Evolutionary conservation across 1,139 yeast species (phyloP).

Genomic region (Blastobotrys serpentis): DNA sequence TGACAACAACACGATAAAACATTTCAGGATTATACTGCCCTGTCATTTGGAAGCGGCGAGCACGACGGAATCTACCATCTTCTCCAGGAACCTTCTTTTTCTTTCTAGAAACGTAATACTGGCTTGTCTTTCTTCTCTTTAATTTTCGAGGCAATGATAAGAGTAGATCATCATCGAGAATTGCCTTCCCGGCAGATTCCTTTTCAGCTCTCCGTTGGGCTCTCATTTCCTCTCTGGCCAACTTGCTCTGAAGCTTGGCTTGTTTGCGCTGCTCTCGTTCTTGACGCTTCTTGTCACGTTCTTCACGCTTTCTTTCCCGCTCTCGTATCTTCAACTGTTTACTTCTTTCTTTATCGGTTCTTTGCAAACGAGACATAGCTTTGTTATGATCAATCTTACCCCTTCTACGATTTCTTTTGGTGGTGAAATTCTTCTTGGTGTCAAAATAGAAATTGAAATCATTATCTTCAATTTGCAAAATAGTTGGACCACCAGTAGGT

Average conservation of each 20-base stretch:
- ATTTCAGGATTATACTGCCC: slow-evolving; percentile 43
- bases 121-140: background rate
- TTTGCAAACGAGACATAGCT: slow-evolving; percentile 10
- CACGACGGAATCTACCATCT: background rate
- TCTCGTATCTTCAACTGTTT: background rate
- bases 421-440: slow-evolving; percentile 4
- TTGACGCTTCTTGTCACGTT: background rate
- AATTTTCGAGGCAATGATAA: background rate
- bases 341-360: slow-evolving; percentile 4
- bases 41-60: background rate
- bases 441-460: slow-evolving; percentile 18
- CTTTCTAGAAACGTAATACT: background rate
- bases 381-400: slow-evolving; percentile 7
- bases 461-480: slow-evolving; percentile 13
- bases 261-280: background rate
- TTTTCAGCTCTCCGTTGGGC: background rate
- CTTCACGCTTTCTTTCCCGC: slow-evolving; percentile 2
- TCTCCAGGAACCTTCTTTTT: background rate
- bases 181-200: background rate
- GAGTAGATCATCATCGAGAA: background rate
- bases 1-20: slow-evolving; percentile 58
- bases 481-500: background rate
- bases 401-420: background rate
- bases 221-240: background rate
- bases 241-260: background rate